Evolutionary conservation across 2,329 filamentous ascomycete genomes (phyloP), one percentile per base, ranked within the genome.

Genomic region (Colletotrichum liriopes): DNA sequence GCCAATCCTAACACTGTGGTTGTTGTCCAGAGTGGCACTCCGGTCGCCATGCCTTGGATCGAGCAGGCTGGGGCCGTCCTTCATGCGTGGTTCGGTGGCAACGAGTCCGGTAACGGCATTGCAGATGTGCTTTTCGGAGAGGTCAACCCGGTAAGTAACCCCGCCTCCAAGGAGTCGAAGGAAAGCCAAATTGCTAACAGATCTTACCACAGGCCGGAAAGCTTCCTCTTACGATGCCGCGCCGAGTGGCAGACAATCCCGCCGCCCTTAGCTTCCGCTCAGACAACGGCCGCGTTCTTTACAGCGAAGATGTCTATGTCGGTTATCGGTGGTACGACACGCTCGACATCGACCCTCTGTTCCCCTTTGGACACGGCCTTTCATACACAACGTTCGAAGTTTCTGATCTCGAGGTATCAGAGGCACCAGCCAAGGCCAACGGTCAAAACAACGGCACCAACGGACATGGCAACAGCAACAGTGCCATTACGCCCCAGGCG

Each of bases 231-330:
- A 93, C 87, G 5, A 94, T 93, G 81, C 93, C 93, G 0, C 84
- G 83, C 43, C 83, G 84, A 2, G 77, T 90, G 1, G 86, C 92
- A 76, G 90, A 93, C 77, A 94, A 93, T 74, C 92, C 93, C 0
- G 89, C 91, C 0, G 93, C 90, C 79, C 83, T 92, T 70, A 94
- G 92, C 81, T 94, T 89, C 77, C 82, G 85, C 29, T 86, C 87
- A 2, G 92, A 94, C 75, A 88, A 90, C 56, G 87, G 92, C 45
- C 85, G 90, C 56, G 90, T 91, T 1, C 81, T 93, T 0, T 94
- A 94, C 75, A 92, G 91, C 23, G 93, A 94, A 79, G 92, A 92
- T 63, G 85, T 94, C 45, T 94, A 92, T 77, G 86, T 94, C 18
- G 93, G 93, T 0, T 94, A 94, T 80, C 85, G 91, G 23, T 93